Base-by-base conservation (phyloP, 495 filamentous ascomycete genomes). In the Xylaria telfairii region DNA sequence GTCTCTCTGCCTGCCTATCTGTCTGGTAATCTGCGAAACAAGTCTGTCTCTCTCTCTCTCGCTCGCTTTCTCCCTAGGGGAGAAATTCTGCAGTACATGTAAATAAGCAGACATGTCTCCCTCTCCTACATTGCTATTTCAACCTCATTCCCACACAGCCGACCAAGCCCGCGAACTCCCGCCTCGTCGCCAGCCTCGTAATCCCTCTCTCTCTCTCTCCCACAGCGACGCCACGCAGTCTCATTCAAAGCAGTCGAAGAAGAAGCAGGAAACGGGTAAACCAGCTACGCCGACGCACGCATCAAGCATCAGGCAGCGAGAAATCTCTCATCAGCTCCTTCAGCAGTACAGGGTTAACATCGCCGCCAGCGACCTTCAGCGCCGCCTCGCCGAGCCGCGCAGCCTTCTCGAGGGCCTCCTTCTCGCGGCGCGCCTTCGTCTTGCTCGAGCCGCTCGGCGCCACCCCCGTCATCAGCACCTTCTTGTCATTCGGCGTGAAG, bases 371-470 rank as follows among this genome's bases (percentile, higher is more conserved):
- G 47, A 91, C 93, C 76, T 88, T 86, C 57, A 91, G 76, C 30
- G 93, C 91, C 49, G 90, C 90, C 77, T 95, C 89, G 72, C 88
- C 90, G 71, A 97, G 76, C 82, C 90, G 90, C 75, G 92, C 82
- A 73, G 91, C 87, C 81, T 89, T 89, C 77, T 98, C 96, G 57
- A 84, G 83, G 13, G 93, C 93, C 78, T 95, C 89, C 71, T 88
- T 90, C 82, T 98, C 96, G 69, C 96, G 83, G 51, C 95, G 82
- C 57, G 93, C 94, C 77, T 97, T 98, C 34, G 96, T 99, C 86
- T 98, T 98, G 62, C 89, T 92, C 73, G 90, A 93, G 44, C 96
- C 96, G 62, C 89, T 92, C 17, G 96, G 96, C 63, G 96, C 96
- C 12, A 99, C 96, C 7, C 95, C 95, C 19, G 88, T 93, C 77